phyloP scores from a whole-genome alignment of 2,329 filamentous ascomycete genomes.

The Cordyceps tenuipes region DNA sequence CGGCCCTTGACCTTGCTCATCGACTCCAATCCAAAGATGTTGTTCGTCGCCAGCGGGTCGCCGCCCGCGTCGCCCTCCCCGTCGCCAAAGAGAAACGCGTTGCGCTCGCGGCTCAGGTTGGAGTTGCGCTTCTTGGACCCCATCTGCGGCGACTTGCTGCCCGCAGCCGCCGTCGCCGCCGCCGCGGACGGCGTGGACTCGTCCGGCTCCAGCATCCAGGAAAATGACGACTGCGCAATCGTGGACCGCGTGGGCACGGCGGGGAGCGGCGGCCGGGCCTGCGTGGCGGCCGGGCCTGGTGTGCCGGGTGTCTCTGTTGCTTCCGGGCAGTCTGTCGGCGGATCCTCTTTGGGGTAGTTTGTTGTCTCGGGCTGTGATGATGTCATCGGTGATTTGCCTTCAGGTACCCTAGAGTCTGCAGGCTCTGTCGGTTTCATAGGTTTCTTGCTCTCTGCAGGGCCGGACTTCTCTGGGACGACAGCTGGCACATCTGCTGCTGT shows the following conservation, averaged over 20 bases:
- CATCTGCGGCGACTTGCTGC: slow-evolving; percentile 24
- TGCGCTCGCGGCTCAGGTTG: slow-evolving; percentile 42
- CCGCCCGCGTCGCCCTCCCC: slow-evolving; percentile 23
- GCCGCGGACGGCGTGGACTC: slow-evolving; percentile 21
- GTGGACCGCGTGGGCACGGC: slow-evolving; percentile 52
- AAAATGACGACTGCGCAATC: slow-evolving; percentile 66
- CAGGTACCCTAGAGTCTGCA: neutral
- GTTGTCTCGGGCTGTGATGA: neutral
- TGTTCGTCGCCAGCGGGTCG: slow-evolving; percentile 32
- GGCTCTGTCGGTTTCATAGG: neutral
- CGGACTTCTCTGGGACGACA: neutral
- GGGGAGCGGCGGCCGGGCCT: slow-evolving; percentile 21
- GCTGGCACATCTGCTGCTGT: neutral
- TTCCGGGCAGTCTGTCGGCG: neutral
- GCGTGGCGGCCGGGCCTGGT: slow-evolving; percentile 15
- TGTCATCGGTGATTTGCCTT: neutral
- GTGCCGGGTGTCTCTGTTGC: neutral
- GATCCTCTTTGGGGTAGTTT: neutral
- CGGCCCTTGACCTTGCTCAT: slow-evolving; percentile 26
- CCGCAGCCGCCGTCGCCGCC: slow-evolving; percentile 4
- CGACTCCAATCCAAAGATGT: slow-evolving; percentile 49
- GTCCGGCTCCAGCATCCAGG: slow-evolving; percentile 66
- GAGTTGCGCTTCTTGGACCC: slow-evolving; percentile 32
- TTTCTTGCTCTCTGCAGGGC: neutral
- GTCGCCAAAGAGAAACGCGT: slow-evolving; percentile 54